Evolutionary conservation across 163 green algal genomes (phyloP).

Genomic region (Scenedesmus sp.): DNA sequence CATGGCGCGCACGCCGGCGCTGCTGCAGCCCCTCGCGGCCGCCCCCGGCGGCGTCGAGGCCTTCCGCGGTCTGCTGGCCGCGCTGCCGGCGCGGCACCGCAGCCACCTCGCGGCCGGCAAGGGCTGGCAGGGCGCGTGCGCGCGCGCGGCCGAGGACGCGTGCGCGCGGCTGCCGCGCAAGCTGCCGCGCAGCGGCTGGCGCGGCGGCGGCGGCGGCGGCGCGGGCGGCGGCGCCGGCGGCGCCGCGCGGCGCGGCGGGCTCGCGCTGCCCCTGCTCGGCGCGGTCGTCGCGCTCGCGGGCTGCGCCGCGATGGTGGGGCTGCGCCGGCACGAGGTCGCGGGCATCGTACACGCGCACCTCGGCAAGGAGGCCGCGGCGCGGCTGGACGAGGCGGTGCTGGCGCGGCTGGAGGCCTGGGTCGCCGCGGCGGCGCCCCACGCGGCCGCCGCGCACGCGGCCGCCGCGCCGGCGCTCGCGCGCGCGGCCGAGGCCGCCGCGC

Average conservation of each 20-base stretch:
- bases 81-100: conserved; percentile 41
- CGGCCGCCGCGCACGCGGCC: no score
- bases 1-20: conserved; percentile 37
- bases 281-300: neutral
- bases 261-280: neutral
- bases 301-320: conserved; percentile 1
- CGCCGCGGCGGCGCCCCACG: neutral
- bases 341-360: conserved; percentile 31
- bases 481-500: no score
- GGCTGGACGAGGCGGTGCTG: conserved; percentile 36
- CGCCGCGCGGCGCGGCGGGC: neutral
- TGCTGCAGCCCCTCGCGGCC: conserved; percentile 37
- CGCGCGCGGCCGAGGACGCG: conserved; percentile 29
- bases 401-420: conserved; percentile 6
- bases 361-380: conserved; percentile 13
- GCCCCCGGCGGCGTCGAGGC: neutral
- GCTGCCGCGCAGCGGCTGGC: neutral
- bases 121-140: conserved; percentile 46
- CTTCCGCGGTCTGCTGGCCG: conserved; percentile 30
- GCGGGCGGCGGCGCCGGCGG: neutral
- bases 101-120: conserved; percentile 35
- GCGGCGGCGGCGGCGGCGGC: neutral
- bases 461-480: no score
- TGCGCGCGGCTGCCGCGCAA: conserved; percentile 21
- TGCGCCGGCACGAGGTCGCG: conserved; percentile 38